Evolutionary conservation across 164 flowering plant genomes (phyloP).

Genomic region (Macadamia tetraphylla): DNA sequence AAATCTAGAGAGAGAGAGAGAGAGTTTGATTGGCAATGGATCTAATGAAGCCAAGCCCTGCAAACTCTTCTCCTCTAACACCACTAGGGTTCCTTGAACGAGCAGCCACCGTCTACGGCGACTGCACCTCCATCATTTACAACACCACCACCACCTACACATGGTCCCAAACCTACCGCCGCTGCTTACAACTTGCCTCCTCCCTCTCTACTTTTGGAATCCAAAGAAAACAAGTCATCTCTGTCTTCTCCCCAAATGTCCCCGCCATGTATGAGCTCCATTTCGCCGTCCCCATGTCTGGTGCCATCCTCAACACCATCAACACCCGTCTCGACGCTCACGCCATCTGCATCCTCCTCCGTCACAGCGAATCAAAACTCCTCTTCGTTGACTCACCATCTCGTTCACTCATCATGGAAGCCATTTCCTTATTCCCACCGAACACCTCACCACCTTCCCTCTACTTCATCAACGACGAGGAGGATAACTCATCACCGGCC

Average conservation of each 20-base stretch:
- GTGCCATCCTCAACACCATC: slow-evolving; percentile 32
- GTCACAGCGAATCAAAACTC: slow-evolving; percentile 27
- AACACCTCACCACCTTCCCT: slow-evolving; percentile 13
- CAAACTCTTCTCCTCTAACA: slow-evolving; percentile 34
- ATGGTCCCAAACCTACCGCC: slow-evolving; percentile 28
- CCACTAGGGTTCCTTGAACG: slow-evolving; percentile 35
- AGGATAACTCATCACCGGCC: not conserved
- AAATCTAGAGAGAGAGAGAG: no score
- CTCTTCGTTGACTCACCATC: slow-evolving; percentile 21
- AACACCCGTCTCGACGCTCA: slow-evolving; percentile 37
- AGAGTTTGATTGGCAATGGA: slow-evolving; percentile 20
- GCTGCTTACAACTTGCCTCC: slow-evolving; percentile 32
- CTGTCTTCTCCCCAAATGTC: slow-evolving; percentile 32
- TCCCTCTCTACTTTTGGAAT: slow-evolving; percentile 26
- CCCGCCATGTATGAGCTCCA: slow-evolving; percentile 43
- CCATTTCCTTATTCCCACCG: slow-evolving; percentile 22
- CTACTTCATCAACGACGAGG: slow-evolving; percentile 24
- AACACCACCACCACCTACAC: slow-evolving; percentile 13
- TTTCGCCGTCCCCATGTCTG: slow-evolving; percentile 35
- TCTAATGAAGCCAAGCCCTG: slow-evolving; percentile 22
- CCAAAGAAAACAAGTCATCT: slow-evolving; percentile 24
- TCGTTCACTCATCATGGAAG: slow-evolving; percentile 20
- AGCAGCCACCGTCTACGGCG: slow-evolving; percentile 23
- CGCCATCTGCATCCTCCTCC: slow-evolving; percentile 27
- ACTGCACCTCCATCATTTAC: slow-evolving; percentile 30